Evolutionary conservation across 2,329 filamentous ascomycete species (phyloP), one percentile per base, ranked within the genome.

Genomic region (Bipolaris zeicola): DNA sequence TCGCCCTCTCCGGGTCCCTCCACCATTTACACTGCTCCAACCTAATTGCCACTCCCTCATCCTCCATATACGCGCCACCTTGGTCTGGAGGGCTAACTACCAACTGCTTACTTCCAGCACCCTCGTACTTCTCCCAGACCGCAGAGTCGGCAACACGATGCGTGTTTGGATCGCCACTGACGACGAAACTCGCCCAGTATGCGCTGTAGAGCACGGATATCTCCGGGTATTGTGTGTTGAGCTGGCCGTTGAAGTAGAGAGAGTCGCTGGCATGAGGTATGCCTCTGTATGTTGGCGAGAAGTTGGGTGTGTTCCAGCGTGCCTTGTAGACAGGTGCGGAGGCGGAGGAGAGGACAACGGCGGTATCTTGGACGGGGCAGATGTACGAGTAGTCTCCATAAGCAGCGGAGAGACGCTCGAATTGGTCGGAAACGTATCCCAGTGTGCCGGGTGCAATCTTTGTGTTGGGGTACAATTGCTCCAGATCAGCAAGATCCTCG

Each of bases 351-450:
- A 74, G 55, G 0, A 61, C 60, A 6, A 60, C 58, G 1, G 73
- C 71, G 1, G 70, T 72, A 52, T 74, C 71, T 52, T 74, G 71
- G 0, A 74, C 72, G 0, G 72, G 72, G 53, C 73, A 75, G 43
- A 74, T 76, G 57, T 75, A 76, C 1, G 64, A 62, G 52, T 72
- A 76, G 52, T 76, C 71, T 26, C 69, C 73, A 18, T 74, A 74
- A 0, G 81, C 77, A 1, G 79, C 78, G 0, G 76, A 71, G 3
- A 82, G 48, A 3, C 81, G 77, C 36, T 80, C 67, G 52, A 78
- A 82, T 58, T 82, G 80, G 2, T 62, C 55, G 18, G 76, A 78
- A 16, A 79, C 76, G 13, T 76, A 78, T 0, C 75, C 76, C 31
- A 72, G 61, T 18, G 69, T 54, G 4, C 60, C 55, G 3, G 47